A percentile compares a stretch with the other conserved stretches of the same genome.
phyloP scores from a whole-genome alignment of 148 eudicot species.

The Chenopodium formosanum region DNA sequence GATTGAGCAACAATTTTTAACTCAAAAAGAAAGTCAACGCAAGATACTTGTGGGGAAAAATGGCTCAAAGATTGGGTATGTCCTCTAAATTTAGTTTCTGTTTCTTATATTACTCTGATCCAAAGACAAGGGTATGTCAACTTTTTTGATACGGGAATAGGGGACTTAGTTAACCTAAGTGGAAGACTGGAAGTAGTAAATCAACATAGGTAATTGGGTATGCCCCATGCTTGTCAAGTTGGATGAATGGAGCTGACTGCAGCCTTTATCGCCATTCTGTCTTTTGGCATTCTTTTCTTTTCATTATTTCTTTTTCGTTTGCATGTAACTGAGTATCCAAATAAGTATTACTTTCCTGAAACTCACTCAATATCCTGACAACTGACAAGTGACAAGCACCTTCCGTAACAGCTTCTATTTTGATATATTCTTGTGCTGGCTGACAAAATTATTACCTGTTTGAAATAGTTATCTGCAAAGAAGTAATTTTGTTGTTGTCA shows the following conservation, averaged over 20 bases:
- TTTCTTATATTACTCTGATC: background rate
- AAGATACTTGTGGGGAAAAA: conserved; percentile 91
- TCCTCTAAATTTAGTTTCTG: conserved; percentile 8
- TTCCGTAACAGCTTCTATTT: background rate
- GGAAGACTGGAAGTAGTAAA: no score
- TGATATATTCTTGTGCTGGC: background rate
- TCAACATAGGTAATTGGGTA: background rate
- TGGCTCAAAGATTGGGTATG: conserved; percentile 91
- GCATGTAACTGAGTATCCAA: background rate
- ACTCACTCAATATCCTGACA: background rate
- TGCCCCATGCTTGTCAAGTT: background rate
- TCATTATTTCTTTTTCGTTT: background rate
- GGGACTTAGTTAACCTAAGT: background rate
- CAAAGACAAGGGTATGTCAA: background rate
- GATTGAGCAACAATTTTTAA: conserved; percentile 87
- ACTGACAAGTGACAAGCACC: background rate
- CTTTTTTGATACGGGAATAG: background rate
- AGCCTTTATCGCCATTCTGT: background rate
- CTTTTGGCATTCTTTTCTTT: background rate
- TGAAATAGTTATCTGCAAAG: background rate
- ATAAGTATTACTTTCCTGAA: background rate
- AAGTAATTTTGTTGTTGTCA: background rate
- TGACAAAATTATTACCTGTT: background rate
- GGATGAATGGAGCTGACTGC: background rate
- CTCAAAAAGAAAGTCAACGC: conserved; percentile 83